Percentiles rank a stretch among this genome's conserved stretches.
phyloP scores from a whole-genome alignment of 805 yeast species.

The Metschnikowia koreensis region DNA sequence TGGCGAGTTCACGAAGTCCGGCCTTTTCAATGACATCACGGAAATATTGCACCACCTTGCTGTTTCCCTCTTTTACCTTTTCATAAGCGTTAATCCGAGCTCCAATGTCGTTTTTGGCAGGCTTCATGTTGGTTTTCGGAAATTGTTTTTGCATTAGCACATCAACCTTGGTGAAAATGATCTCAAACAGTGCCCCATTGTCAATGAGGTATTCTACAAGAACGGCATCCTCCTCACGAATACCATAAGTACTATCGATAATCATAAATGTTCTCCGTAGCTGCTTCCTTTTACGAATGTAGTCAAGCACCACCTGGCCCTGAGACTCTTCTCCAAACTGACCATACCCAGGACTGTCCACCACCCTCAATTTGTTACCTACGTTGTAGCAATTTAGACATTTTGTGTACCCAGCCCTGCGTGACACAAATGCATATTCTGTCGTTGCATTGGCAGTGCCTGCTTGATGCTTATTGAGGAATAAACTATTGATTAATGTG shows the following conservation, averaged over 20 bases:
- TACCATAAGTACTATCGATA: constrained; percentile 58
- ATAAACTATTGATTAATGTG: constrained; percentile 61
- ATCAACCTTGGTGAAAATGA: constrained; percentile 78
- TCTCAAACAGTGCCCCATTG: constrained; percentile 65
- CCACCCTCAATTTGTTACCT: constrained; percentile 59
- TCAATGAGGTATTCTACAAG: constrained; percentile 50
- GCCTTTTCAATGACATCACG: constrained; percentile 37
- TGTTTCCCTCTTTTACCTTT: constrained; percentile 22
- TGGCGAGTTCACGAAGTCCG: constrained; percentile 34
- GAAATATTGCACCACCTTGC: constrained; percentile 26
- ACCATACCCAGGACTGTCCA: constrained; percentile 94
- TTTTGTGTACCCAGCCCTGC: constrained; percentile 55
- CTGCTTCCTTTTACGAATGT: constrained; percentile 52
- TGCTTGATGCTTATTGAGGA: constrained; percentile 38
- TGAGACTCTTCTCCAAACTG: constrained; percentile 60
- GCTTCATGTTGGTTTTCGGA: constrained; percentile 17
- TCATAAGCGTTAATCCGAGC: constrained; percentile 12
- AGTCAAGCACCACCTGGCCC: constrained; percentile 66
- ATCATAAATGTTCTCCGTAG: constrained; percentile 61
- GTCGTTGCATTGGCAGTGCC: constrained; percentile 24
- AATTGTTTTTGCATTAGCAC: constrained; percentile 34
- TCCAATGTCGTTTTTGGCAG: constrained; percentile 6
- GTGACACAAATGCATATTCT: constrained; percentile 53
- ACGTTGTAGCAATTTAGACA: constrained; percentile 72
- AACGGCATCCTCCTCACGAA: constrained; percentile 53